Percentiles rank a stretch among this genome's conserved stretches.
phyloP scores from a whole-genome alignment of 306 rosid genomes.

The Quercus variabilis region DNA sequence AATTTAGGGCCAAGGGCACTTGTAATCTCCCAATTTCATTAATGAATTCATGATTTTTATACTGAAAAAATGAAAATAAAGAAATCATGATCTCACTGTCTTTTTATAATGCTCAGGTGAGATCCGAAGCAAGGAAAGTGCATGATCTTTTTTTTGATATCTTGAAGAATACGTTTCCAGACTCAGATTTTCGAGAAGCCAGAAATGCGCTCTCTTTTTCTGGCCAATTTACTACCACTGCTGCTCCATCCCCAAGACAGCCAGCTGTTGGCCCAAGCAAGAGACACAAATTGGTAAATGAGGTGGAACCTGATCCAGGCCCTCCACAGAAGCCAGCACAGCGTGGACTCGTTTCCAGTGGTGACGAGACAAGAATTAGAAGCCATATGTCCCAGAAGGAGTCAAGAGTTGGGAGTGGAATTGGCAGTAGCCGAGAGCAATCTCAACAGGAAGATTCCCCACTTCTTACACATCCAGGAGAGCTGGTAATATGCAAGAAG shows the following conservation, averaged over 20 bases:
- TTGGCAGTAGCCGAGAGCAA: constrained; percentile 61
- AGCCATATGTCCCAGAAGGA: constrained; percentile 58
- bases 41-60: neutral
- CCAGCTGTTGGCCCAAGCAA: constrained; percentile 48
- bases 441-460: constrained; percentile 62
- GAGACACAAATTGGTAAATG: constrained; percentile 59
- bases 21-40: neutral
- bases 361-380: constrained; percentile 62
- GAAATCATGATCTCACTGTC: constrained; percentile 16
- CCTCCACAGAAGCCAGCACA: constrained; percentile 49
- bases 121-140: constrained; percentile 82
- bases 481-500: constrained; percentile 93
- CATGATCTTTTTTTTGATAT: constrained; percentile 87
- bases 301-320: constrained; percentile 49
- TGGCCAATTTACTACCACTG: constrained; percentile 30
- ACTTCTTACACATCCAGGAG: constrained; percentile 78
- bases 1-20: neutral
- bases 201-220: constrained; percentile 65
- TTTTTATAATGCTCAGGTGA: constrained; percentile 52
- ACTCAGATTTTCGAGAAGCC: constrained; percentile 75
- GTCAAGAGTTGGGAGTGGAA: constrained; percentile 55
- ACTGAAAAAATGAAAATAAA: neutral
- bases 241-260: constrained; percentile 50
- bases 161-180: constrained; percentile 76
- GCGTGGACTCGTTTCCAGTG: constrained; percentile 35